phyloP scores from a whole-genome alignment of 768 basidiomycete genomes.

The Clavaria fumosa region DNA sequence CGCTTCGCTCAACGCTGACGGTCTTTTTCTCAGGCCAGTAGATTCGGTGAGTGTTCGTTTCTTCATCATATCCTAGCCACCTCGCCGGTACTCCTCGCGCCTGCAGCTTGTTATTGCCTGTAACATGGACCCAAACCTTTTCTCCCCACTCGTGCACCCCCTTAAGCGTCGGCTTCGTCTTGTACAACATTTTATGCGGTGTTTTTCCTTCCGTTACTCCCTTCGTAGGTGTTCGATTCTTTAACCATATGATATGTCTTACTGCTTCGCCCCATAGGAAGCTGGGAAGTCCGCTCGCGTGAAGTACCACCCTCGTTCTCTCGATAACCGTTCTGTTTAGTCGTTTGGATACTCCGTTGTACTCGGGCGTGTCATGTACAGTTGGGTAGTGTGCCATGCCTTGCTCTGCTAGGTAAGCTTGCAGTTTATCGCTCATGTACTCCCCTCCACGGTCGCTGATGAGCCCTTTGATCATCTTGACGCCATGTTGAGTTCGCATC shows the following conservation, averaged over 20 bases:
- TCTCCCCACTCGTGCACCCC: slow-evolving; percentile 18
- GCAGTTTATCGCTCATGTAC: slow-evolving; percentile 18
- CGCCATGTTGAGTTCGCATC: slow-evolving; percentile 14
- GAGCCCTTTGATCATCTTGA: slow-evolving; percentile 13
- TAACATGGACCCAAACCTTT: slow-evolving; percentile 16
- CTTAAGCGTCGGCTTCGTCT: slow-evolving; percentile 17
- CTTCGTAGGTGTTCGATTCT: slow-evolving; percentile 19
- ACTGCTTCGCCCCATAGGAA: slow-evolving; percentile 23
- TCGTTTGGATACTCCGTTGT: slow-evolving; percentile 25
- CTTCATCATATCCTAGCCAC: slow-evolving; percentile 22
- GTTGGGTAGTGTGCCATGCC: slow-evolving; percentile 22
- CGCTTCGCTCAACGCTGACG: slow-evolving; percentile 15
- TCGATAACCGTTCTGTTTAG: slow-evolving; percentile 18
- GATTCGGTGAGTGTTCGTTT: slow-evolving; percentile 18
- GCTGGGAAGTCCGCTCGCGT: slow-evolving; percentile 13
- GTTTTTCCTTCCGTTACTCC: slow-evolving; percentile 14
- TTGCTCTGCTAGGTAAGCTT: slow-evolving; percentile 10
- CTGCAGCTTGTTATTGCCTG: slow-evolving; percentile 14
- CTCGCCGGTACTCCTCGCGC: slow-evolving; percentile 13
- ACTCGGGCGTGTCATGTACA: slow-evolving; percentile 19
- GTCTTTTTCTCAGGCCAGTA: slow-evolving; percentile 19
- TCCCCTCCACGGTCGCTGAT: slow-evolving; percentile 23
- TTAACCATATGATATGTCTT: slow-evolving; percentile 18
- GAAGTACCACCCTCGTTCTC: slow-evolving; percentile 14
- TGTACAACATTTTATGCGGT: slow-evolving; percentile 13